Evolutionary conservation across 2,329 filamentous ascomycete species (phyloP).

Genomic region (Catunica adiposa): DNA sequence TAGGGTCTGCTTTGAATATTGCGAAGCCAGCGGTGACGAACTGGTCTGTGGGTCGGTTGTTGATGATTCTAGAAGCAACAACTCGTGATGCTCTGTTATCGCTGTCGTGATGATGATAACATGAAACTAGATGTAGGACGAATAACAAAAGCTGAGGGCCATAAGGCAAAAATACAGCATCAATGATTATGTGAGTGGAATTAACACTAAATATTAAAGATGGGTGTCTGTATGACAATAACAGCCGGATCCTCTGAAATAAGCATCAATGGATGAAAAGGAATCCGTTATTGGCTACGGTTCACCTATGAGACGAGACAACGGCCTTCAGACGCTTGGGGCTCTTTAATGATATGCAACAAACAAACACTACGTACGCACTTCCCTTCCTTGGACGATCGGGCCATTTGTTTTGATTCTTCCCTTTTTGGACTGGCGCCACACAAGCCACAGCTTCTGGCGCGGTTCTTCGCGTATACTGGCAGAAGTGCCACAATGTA

Average conservation of each 20-base stretch:
- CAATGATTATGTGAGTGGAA: not conserved
- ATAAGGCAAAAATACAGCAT: not conserved
- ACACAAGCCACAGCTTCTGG: slow-evolving; percentile 1
- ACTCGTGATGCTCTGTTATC: not conserved
- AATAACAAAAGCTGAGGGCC: slow-evolving; percentile 2
- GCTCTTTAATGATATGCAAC: not conserved
- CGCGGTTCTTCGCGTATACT: slow-evolving; percentile 11
- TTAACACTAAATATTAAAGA: not conserved
- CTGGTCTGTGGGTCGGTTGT: not conserved
- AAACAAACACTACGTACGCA: not conserved
- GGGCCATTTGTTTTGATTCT: slow-evolving; percentile 13
- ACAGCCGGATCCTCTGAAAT: not conserved
- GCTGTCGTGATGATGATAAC: not conserved
- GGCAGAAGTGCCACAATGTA: slow-evolving; percentile 3
- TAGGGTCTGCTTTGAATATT: not conserved
- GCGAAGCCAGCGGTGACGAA: not conserved
- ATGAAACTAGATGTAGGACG: not conserved
- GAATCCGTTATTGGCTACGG: not conserved
- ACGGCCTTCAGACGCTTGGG: not conserved
- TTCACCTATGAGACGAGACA: slow-evolving; percentile 4
- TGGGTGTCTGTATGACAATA: not conserved
- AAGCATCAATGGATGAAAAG: slow-evolving; percentile 1
- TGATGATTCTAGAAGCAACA: not conserved
- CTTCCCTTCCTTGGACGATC: slow-evolving; percentile 1
- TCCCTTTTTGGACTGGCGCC: slow-evolving; percentile 9